Conservation (phyloP, 805 yeast species). For the Cyberlindnera mycetangii region DNA sequence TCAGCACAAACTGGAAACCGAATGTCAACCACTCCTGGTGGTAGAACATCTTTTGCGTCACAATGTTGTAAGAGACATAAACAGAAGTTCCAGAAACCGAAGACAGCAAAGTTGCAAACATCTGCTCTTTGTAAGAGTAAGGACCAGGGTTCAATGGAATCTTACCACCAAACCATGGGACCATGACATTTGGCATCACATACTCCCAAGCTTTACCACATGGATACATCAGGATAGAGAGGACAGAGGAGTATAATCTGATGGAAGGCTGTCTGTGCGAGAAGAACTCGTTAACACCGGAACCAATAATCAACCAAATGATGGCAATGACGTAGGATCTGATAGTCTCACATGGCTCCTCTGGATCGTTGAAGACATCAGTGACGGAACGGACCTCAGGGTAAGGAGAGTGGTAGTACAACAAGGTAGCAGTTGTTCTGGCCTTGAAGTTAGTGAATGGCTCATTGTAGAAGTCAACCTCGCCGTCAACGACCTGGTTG, state of each 20-base stretch:
- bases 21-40: slow-evolving; percentile 33
- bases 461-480: slow-evolving; percentile 4
- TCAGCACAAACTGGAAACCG: slow-evolving; percentile 52
- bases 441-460: slow-evolving; percentile 13
- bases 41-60: slow-evolving; percentile 32
- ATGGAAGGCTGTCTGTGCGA: slow-evolving; percentile 53
- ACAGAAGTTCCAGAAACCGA: slow-evolving; percentile 30
- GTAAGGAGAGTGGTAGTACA: slow-evolving; percentile 48
- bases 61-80: slow-evolving; percentile 39
- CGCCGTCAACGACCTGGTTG: slow-evolving; percentile 5
- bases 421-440: slow-evolving; percentile 10
- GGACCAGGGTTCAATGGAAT: slow-evolving; percentile 58
- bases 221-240: slow-evolving; percentile 46
- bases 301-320: slow-evolving; percentile 49
- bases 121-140: slow-evolving; percentile 63
- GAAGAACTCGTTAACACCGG: slow-evolving; percentile 56
- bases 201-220: slow-evolving; percentile 41
- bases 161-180: slow-evolving; percentile 38
- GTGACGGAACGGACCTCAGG: slow-evolving; percentile 67
- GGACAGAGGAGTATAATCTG: slow-evolving; percentile 38
- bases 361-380: slow-evolving; percentile 47
- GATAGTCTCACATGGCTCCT: slow-evolving; percentile 47
- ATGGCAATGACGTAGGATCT: slow-evolving; percentile 37
- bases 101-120: slow-evolving; percentile 50
- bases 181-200: slow-evolving; percentile 44